A percentile compares a stretch with the other conserved stretches of the same genome.
These are phyloP conservation scores for Ricinus communis DNA, from an alignment of 345 rosid genomes.

Conservation along the genomic window DNA sequence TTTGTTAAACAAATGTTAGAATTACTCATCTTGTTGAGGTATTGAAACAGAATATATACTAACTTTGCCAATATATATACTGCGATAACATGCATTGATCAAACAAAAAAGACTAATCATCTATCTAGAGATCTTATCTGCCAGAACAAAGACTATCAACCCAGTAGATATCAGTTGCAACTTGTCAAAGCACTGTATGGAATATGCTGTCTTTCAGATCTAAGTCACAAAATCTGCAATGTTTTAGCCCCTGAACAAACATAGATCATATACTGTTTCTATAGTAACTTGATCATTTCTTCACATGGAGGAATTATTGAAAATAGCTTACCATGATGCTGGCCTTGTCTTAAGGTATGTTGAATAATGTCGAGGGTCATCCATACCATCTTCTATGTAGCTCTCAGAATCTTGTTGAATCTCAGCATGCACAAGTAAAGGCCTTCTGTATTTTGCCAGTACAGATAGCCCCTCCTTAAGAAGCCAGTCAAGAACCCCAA, in stretches of 20 bases:
- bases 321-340: slow-evolving; percentile 58
- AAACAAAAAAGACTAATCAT: background rate
- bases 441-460: slow-evolving; percentile 78
- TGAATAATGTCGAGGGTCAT: slow-evolving; percentile 62
- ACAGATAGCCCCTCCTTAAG: slow-evolving; percentile 75
- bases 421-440: slow-evolving; percentile 96
- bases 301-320: background rate
- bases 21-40: background rate
- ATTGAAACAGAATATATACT: background rate
- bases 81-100: background rate
- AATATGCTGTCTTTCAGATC: background rate
- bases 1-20: background rate
- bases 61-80: background rate
- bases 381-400: slow-evolving; percentile 32
- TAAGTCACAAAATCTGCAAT: background rate
- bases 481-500: slow-evolving; percentile 16
- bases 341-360: slow-evolving; percentile 90
- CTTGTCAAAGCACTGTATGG: background rate
- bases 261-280: background rate
- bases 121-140: slow-evolving; percentile 4
- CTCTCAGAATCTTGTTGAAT: slow-evolving; percentile 37
- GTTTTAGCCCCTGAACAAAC: background rate
- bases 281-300: background rate
- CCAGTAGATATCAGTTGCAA: background rate
- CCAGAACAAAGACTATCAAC: background rate